phyloP scores from a whole-genome alignment of 176 grass and related monocot genomes.

The Luzula sylvatica region DNA sequence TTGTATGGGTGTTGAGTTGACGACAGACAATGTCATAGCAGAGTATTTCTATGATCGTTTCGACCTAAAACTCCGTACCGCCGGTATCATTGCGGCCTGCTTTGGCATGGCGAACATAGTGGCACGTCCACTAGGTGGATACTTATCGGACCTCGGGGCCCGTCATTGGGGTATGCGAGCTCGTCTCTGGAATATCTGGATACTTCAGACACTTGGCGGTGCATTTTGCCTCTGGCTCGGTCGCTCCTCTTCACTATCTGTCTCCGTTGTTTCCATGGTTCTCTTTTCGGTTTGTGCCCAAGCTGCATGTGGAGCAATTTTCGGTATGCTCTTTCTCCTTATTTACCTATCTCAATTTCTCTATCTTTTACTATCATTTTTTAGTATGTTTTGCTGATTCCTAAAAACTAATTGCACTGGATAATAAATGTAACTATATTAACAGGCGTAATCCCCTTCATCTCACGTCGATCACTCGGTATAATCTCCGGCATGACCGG shows the following conservation, averaged over 20 bases:
- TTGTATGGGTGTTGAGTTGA: constrained; percentile 83
- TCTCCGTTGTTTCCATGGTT: constrained; percentile 56
- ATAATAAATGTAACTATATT: neutral
- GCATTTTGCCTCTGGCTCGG: constrained; percentile 65
- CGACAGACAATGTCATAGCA: constrained; percentile 85
- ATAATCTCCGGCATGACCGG: constrained; percentile 62
- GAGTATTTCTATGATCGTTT: constrained; percentile 80
- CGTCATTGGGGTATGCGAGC: constrained; percentile 62
- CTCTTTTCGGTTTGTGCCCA: constrained; percentile 78
- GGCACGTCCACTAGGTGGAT: constrained; percentile 44
- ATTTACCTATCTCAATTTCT: no score
- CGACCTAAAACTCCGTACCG: constrained; percentile 53
- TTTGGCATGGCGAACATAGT: constrained; percentile 91
- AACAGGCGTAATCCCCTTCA: constrained; percentile 49
- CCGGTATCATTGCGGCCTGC: constrained; percentile 69
- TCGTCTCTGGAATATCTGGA: constrained; percentile 80
- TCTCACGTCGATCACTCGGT: constrained; percentile 62
- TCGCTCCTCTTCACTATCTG: constrained; percentile 26
- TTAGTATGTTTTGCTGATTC: neutral
- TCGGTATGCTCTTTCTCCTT: constrained; percentile 20
- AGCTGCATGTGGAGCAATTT: constrained; percentile 66
- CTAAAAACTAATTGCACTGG: neutral
- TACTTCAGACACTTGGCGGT: constrained; percentile 75
- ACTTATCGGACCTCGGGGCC: constrained; percentile 47
- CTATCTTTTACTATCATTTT: no score